Evolutionary conservation across 495 filamentous ascomycete species (phyloP).

Genomic region (Talaromyces borbonicus): DNA sequence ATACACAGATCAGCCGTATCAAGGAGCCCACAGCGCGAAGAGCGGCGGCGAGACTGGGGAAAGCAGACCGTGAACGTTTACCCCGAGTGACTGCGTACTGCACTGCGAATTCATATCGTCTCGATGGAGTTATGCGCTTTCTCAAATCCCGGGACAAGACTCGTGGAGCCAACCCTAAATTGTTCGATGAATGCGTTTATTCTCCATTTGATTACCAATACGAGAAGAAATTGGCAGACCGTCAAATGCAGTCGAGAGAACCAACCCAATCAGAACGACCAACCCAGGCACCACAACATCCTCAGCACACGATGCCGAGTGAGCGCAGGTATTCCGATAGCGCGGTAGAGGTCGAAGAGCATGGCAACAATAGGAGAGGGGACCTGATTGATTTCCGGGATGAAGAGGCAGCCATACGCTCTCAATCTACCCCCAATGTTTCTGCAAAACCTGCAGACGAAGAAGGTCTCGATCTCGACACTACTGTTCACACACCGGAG

Average conservation of each 20-base stretch:
- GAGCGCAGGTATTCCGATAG: conserved; percentile 60
- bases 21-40: conserved; percentile 90
- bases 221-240: conserved; percentile 24
- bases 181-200: conserved; percentile 95
- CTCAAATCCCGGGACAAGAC: conserved; percentile 70
- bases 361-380: conserved; percentile 35
- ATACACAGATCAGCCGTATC: conserved; percentile 89
- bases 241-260: conserved; percentile 16
- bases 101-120: conserved; percentile 79
- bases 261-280: conserved; percentile 12
- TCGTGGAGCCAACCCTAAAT: conserved; percentile 72
- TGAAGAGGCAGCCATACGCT: conserved; percentile 19
- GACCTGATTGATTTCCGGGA: conserved; percentile 45
- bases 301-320: conserved; percentile 24
- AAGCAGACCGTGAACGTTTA: conserved; percentile 78
- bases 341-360: conserved; percentile 47
- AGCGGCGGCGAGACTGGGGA: conserved; percentile 87
- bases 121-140: conserved; percentile 80
- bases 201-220: conserved; percentile 72
- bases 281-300: conserved; percentile 16
- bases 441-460: conserved; percentile 5
- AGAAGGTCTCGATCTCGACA: conserved; percentile 38
- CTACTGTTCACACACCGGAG: conserved; percentile 78
- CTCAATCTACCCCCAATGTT: conserved; percentile 9
- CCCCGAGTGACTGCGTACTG: conserved; percentile 94